A percentile compares a stretch with the other conserved stretches of the same genome.
These are phyloP conservation scores for Scedosporium apiospermum DNA, from an alignment of 2,329 filamentous ascomycete species.

Conservation along the genomic window DNA sequence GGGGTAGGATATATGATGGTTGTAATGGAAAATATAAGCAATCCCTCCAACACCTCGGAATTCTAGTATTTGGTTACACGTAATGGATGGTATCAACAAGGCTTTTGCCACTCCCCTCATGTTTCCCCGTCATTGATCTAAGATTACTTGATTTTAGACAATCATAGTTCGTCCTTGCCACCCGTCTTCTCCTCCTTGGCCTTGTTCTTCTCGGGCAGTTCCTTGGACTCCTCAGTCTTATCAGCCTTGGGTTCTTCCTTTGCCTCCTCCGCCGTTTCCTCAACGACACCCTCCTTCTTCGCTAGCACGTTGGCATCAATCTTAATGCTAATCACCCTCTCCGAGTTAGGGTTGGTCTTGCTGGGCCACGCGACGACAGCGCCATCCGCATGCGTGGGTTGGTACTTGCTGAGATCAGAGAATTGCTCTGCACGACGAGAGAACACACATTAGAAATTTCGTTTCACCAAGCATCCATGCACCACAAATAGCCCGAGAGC, in stretches of 20 bases:
- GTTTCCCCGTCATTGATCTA: not conserved
- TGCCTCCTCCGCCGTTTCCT: slow-evolving; percentile 1
- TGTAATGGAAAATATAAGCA: not conserved
- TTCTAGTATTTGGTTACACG: not conserved
- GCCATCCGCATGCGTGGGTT: slow-evolving; percentile 14
- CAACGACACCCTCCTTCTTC: slow-evolving; percentile 12
- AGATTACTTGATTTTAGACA: not conserved
- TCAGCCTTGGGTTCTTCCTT: not conserved
- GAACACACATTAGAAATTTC: not conserved
- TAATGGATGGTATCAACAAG: not conserved
- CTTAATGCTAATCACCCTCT: slow-evolving; percentile 23
- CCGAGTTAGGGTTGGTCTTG: slow-evolving; percentile 19
- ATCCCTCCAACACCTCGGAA: not conserved
- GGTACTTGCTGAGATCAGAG: slow-evolving; percentile 21
- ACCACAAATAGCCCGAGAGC: too few relatives aligned
- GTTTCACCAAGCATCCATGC: not conserved
- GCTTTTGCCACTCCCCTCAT: not conserved
- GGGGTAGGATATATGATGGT: not conserved
- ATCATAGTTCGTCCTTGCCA: slow-evolving; percentile 17
- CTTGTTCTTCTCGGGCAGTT: not conserved
- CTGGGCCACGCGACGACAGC: slow-evolving; percentile 20
- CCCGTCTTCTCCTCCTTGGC: slow-evolving; percentile 7
- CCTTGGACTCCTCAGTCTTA: not conserved
- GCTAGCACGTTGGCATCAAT: slow-evolving; percentile 25
- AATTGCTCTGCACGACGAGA: slow-evolving; percentile 12